A percentile compares a stretch with the other conserved stretches of the same genome.
phyloP scores from a whole-genome alignment of 2,329 filamentous ascomycete species.

The Fusarium sp. region DNA sequence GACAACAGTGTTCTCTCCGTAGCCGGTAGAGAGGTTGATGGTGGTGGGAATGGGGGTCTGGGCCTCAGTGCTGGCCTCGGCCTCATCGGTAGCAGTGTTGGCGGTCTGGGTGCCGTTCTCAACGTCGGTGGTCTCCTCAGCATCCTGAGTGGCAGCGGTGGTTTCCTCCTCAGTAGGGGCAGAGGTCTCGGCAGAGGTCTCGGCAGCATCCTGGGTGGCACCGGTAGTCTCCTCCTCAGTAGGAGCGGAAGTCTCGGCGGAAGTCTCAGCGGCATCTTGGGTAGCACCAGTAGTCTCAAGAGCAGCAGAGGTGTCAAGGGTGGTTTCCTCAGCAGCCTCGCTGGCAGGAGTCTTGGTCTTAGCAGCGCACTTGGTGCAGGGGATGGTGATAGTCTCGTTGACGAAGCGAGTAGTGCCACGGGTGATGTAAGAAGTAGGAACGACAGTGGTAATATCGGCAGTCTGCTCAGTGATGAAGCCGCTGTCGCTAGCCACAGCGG shows the following conservation, averaged over 20 bases:
- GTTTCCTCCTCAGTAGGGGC: slow-evolving; percentile 1
- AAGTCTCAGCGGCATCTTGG: not conserved
- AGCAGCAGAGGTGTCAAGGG: slow-evolving; percentile 24
- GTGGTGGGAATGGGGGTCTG: slow-evolving; percentile 26
- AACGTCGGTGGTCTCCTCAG: slow-evolving; percentile 14
- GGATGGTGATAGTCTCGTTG: slow-evolving; percentile 40
- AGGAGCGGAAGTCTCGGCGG: slow-evolving; percentile 8
- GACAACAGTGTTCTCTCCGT: slow-evolving; percentile 25
- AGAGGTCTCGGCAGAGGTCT: slow-evolving; percentile 6
- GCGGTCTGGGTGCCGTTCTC: slow-evolving; percentile 32
- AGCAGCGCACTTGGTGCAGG: slow-evolving; percentile 37
- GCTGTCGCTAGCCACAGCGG: slow-evolving; percentile 16
- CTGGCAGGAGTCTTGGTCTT: slow-evolving; percentile 26
- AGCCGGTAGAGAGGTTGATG: slow-evolving; percentile 41
- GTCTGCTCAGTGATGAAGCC: slow-evolving; percentile 30
- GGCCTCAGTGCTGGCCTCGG: slow-evolving; percentile 22
- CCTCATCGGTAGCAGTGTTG: slow-evolving; percentile 33
- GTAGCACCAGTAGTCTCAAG: slow-evolving; percentile 19
- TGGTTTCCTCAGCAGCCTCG: slow-evolving; percentile 23
- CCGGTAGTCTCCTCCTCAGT: not conserved
- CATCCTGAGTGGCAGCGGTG: slow-evolving; percentile 1
- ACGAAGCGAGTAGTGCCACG: slow-evolving; percentile 39
- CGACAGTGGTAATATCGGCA: slow-evolving; percentile 38
- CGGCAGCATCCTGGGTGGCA: not conserved
- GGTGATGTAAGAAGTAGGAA: slow-evolving; percentile 41